Conservation (phyloP, 805 yeast species). For the Naumovozyma castellii region DNA sequence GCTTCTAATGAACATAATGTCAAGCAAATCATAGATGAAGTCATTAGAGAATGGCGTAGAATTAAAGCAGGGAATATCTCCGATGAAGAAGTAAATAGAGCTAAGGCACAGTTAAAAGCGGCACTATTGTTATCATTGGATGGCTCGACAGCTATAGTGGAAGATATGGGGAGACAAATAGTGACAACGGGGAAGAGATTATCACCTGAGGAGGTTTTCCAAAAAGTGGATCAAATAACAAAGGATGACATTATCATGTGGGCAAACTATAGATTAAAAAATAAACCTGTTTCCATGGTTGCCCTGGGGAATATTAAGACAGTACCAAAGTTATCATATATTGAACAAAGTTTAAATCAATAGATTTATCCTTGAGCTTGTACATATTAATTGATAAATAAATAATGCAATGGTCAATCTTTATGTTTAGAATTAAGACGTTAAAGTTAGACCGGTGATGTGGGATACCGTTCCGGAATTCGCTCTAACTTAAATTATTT, state of each 20-base stretch:
- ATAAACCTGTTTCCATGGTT: conserved; percentile 81
- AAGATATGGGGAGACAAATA: conserved; percentile 93
- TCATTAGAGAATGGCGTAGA: conserved; percentile 82
- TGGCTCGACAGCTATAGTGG: conserved; percentile 93
- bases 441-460: too few relatives aligned
- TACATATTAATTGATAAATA: background rate
- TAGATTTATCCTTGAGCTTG: background rate
- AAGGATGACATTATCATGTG: conserved; percentile 74
- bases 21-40: conserved; percentile 60
- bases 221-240: conserved; percentile 66
- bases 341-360: conserved; percentile 33
- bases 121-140: conserved; percentile 81
- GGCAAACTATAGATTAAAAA: conserved; percentile 74
- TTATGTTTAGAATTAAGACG: too few relatives aligned
- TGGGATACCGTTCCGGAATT: too few relatives aligned
- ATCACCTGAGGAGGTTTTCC: conserved; percentile 40
- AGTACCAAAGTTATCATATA: conserved; percentile 58
- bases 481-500: too few relatives aligned
- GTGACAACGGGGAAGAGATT: conserved; percentile 76
- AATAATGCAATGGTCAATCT: too few relatives aligned
- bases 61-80: conserved; percentile 68
- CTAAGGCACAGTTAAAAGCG: conserved; percentile 91
- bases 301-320: conserved; percentile 75
- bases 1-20: conserved; percentile 60
- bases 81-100: conserved; percentile 82